A percentile compares a stretch with the other conserved stretches of the same genome.
These are phyloP conservation scores for Smallanthus sonchifolius DNA, from an alignment of 129 eudicot genomes.

Conservation along the genomic window DNA sequence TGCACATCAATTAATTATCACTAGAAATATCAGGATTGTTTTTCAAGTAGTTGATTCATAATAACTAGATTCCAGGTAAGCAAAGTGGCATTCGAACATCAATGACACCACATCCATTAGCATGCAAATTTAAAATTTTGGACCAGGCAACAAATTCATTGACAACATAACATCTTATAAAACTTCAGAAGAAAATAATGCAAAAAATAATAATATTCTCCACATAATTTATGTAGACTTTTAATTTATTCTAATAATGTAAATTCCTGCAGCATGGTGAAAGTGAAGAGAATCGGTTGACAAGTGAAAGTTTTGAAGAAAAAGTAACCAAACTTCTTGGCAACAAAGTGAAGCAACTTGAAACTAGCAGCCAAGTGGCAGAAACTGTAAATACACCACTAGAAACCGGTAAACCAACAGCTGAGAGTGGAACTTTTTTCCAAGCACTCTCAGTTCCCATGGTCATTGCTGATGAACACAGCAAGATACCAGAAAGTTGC, in stretches of 20 bases:
- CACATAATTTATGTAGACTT: neutral
- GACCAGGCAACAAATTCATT: neutral
- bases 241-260: neutral
- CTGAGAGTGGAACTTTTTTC: constrained; percentile 38
- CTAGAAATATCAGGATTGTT: neutral
- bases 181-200: constrained; percentile 2
- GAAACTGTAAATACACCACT: constrained; percentile 23
- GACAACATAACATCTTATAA: neutral
- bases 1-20: neutral
- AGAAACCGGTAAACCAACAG: constrained; percentile 16
- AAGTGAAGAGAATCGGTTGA: constrained; percentile 19
- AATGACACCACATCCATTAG: no score
- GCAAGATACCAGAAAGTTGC: constrained; percentile 27
- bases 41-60: constrained; percentile 4
- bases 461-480: constrained; percentile 25
- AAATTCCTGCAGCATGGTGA: constrained; percentile 39
- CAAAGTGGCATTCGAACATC: no score
- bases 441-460: constrained; percentile 33
- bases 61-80: neutral
- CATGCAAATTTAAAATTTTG: neutral
- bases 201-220: neutral
- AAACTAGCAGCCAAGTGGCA: constrained; percentile 30
- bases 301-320: constrained; percentile 28
- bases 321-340: constrained; percentile 6
- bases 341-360: constrained; percentile 34